Conservation (phyloP, 805 yeast species). For the Saturnispora sekii region DNA sequence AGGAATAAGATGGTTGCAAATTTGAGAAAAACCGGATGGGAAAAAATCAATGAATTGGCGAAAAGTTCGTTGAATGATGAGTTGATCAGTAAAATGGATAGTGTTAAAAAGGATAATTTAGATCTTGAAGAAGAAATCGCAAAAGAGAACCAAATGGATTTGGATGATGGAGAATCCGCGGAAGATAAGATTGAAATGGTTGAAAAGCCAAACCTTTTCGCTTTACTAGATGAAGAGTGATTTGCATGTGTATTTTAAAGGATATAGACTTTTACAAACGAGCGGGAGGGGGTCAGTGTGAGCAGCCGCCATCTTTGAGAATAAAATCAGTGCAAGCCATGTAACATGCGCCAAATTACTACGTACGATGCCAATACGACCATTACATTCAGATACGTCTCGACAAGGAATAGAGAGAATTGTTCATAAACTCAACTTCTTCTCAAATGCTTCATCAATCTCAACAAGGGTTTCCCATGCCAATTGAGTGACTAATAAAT, state of each 20-base stretch:
- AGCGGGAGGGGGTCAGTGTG: too few relatives aligned
- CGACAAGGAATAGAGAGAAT: neutral
- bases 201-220: slow-evolving; percentile 19
- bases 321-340: too few relatives aligned
- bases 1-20: slow-evolving; percentile 54
- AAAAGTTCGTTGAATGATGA: slow-evolving; percentile 20
- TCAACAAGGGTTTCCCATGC: slow-evolving; percentile 31
- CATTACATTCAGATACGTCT: too few relatives aligned
- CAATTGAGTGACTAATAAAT: slow-evolving; percentile 51
- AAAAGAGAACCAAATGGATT: slow-evolving; percentile 10
- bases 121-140: slow-evolving; percentile 13
- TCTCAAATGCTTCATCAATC: slow-evolving; percentile 22
- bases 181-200: slow-evolving; percentile 4
- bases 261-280: too few relatives aligned
- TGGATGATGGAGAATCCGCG: slow-evolving; percentile 11
- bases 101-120: slow-evolving; percentile 14
- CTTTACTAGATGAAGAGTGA: slow-evolving; percentile 19
- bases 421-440: slow-evolving; percentile 4
- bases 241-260: too few relatives aligned
- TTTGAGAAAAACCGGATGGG: slow-evolving; percentile 68
- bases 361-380: too few relatives aligned
- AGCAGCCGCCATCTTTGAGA: too few relatives aligned
- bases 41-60: slow-evolving; percentile 46
- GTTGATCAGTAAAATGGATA: slow-evolving; percentile 7
- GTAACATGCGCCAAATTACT: too few relatives aligned